Conservation (phyloP, 257 asterid genomes). For the Solanum dulcamara region DNA sequence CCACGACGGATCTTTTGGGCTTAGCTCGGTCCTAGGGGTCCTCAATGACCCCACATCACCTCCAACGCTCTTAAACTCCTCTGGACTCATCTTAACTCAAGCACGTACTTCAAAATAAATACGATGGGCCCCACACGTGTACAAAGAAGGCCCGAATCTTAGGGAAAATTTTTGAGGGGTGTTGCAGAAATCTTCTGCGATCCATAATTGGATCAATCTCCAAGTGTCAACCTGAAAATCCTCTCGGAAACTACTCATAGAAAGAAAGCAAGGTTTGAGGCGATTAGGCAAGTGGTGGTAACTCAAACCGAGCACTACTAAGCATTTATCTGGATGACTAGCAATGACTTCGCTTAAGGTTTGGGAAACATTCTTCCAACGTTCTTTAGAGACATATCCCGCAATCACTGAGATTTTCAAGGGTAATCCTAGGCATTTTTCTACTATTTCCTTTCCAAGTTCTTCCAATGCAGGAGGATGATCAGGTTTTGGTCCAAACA, state of each 20-base stretch:
- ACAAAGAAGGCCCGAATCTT: too few species aligned
- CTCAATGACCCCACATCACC: too few species aligned
- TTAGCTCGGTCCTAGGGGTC: too few species aligned
- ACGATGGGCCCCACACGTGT: too few species aligned
- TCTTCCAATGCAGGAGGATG: not conserved
- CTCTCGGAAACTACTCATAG: not conserved
- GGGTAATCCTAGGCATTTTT: not conserved
- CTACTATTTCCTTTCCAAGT: not conserved
- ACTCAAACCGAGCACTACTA: not conserved
- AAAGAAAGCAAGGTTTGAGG: not conserved
- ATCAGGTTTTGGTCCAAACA: not conserved
- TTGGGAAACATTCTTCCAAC: not conserved
- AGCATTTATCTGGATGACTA: not conserved
- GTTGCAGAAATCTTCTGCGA: conserved; percentile 4
- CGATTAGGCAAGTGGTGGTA: not conserved
- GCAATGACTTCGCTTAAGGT: not conserved
- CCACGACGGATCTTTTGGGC: too few species aligned
- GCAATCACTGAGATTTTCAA: not conserved
- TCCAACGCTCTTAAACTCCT: too few species aligned
- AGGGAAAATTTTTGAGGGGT: too few species aligned
- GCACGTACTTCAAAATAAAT: too few species aligned
- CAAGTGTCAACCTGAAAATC: not conserved
- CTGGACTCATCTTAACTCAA: too few species aligned
- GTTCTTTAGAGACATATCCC: not conserved
- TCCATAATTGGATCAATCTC: not conserved